A percentile compares a stretch with the other conserved stretches of the same genome.
Conservation (phyloP, 768 basidiomycete genomes). For the Russula griseocarnosa region DNA sequence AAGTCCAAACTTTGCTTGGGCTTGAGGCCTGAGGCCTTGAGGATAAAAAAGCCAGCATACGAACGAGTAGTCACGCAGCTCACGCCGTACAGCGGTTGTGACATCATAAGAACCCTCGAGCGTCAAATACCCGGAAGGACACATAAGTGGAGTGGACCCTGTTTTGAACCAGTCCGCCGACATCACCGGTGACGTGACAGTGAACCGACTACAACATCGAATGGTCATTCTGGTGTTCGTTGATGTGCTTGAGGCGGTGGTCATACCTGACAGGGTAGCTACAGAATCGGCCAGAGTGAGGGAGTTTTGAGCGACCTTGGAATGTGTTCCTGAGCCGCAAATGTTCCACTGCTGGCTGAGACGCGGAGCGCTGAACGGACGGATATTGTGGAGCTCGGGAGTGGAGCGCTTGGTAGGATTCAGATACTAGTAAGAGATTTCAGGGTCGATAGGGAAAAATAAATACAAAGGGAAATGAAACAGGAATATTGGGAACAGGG, state of each 20-base stretch:
- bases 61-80: no score
- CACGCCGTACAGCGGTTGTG: slow-evolving; percentile 11
- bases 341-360: not conserved
- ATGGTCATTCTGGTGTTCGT: no score
- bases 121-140: not conserved
- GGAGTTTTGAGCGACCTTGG: not conserved
- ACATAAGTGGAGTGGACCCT: not conserved
- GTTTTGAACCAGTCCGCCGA: not conserved
- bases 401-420: slow-evolving; percentile 5
- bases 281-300: not conserved
- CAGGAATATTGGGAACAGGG: slow-evolving; percentile 8
- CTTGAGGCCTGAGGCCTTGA: no score
- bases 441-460: not conserved
- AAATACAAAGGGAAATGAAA: slow-evolving; percentile 3
- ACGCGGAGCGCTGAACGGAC: slow-evolving; percentile 19
- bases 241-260: not conserved
- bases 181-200: not conserved
- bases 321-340: not conserved
- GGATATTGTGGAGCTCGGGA: slow-evolving; percentile 14
- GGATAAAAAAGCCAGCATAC: not conserved
- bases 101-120: slow-evolving; percentile 11
- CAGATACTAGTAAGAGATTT: slow-evolving; percentile 6
- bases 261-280: not conserved
- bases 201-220: not conserved
- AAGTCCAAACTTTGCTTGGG: not conserved